Evolutionary conservation across 1,284 basidiomycete species (phyloP).

Genomic region (Salmacisia buchloeana): DNA sequence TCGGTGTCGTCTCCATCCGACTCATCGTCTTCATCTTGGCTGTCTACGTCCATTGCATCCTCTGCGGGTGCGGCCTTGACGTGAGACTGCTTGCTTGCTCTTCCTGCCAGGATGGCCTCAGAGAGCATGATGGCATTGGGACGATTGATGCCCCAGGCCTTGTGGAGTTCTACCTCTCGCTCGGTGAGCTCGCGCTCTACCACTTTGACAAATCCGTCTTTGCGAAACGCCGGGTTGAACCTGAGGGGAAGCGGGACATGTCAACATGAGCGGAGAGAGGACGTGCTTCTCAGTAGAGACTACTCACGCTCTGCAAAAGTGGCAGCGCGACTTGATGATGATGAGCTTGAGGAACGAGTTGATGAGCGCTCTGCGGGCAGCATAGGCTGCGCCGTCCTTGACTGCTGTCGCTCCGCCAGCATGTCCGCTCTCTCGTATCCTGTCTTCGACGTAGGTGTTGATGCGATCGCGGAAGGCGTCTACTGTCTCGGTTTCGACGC

Average conservation of each 20-base stretch:
- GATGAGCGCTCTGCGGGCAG: slow-evolving; percentile 77
- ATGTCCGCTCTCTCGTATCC: slow-evolving; percentile 57
- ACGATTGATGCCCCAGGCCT: slow-evolving; percentile 56
- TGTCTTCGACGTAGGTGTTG: slow-evolving; percentile 59
- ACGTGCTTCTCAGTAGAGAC: background rate
- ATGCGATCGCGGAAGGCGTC: slow-evolving; percentile 42
- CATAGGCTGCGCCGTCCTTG: slow-evolving; percentile 75
- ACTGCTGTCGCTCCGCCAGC: slow-evolving; percentile 55
- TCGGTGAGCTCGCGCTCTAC: slow-evolving; percentile 81
- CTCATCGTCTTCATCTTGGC: slow-evolving; percentile 54
- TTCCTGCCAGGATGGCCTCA: background rate
- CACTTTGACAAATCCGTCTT: slow-evolving; percentile 89
- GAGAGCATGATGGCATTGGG: slow-evolving; percentile 53
- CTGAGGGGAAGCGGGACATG: slow-evolving; percentile 53
- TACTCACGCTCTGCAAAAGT: slow-evolving; percentile 73
- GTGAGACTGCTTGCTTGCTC: background rate
- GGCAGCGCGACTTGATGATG: slow-evolving; percentile 64
- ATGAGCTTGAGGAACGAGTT: slow-evolving; percentile 73
- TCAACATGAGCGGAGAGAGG: background rate
- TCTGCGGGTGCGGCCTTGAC: slow-evolving; percentile 13
- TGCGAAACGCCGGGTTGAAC: slow-evolving; percentile 78
- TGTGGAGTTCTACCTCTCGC: slow-evolving; percentile 70
- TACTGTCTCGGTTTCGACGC: slow-evolving; percentile 50
- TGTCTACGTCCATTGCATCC: slow-evolving; percentile 15
- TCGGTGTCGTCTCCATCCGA: slow-evolving; percentile 56